Conservation (phyloP, 495 filamentous ascomycete genomes). For the Terfezia boudieri region DNA sequence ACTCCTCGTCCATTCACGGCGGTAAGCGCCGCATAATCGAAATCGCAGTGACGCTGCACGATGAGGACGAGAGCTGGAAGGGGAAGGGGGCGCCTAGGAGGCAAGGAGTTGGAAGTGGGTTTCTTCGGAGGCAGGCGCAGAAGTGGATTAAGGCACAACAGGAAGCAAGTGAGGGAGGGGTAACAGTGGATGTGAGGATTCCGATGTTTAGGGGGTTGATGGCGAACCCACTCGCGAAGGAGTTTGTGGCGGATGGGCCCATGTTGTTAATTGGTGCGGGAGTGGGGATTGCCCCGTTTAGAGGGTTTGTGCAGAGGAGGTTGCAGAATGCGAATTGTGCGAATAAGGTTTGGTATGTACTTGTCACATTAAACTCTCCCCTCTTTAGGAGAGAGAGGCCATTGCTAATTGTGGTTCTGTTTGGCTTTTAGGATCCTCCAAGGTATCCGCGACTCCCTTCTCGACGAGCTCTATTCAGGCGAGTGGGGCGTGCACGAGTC, state of each 20-base stretch:
- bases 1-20: conserved; percentile 25
- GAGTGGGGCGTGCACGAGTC: conserved; percentile 90
- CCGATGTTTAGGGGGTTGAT: conserved; percentile 99
- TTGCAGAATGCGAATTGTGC: conserved; percentile 91
- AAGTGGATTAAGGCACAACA: conserved; percentile 41
- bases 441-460: conserved; percentile 73
- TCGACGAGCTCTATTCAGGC: conserved; percentile 88
- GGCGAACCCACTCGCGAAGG: conserved; percentile 78
- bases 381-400: too few relatives aligned
- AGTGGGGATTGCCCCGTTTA: conserved; percentile 89
- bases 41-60: conserved; percentile 84
- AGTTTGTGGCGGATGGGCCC: conserved; percentile 76
- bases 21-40: conserved; percentile 67
- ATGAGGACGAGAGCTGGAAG: conserved; percentile 52
- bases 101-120: conserved; percentile 58
- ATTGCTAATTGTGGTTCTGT: too few relatives aligned
- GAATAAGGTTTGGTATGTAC: conserved; percentile 72
- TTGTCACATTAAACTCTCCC: not conserved
- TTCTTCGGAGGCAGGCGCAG: conserved; percentile 59
- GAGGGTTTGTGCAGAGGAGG: conserved; percentile 87
- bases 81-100: conserved; percentile 27
- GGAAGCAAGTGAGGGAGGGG: conserved; percentile 23
- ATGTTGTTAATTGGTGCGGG: conserved; percentile 96
- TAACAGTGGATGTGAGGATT: conserved; percentile 39
- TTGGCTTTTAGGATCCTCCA: conserved; percentile 41